Evolutionary conservation across 169 alveolate genomes (phyloP).

Genomic region (Plasmodium chabaudi): DNA sequence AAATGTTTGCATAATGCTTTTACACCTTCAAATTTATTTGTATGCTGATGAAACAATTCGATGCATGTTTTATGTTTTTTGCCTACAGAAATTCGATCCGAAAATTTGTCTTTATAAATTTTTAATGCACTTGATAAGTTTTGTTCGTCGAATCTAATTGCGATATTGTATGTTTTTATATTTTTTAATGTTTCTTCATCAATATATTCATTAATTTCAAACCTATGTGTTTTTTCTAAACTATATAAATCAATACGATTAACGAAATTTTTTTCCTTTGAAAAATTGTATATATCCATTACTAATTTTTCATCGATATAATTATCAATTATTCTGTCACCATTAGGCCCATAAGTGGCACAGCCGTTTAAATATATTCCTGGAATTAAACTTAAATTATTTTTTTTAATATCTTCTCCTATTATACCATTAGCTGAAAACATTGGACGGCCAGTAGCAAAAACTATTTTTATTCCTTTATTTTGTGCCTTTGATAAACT

Average conservation of each 20-base stretch:
- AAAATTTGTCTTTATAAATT: conserved; percentile 73
- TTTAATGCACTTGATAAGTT: conserved; percentile 70
- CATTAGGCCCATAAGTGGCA: conserved; percentile 76
- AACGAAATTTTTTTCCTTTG: too few species aligned
- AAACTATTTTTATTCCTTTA: conserved; percentile 44
- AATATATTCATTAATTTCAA: conserved; percentile 56
- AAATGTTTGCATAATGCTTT: conserved; percentile 77
- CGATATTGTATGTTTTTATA: conserved; percentile 51
- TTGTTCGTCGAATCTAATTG: conserved; percentile 71
- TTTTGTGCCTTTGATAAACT: conserved; percentile 46
- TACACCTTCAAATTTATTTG: conserved; percentile 85
- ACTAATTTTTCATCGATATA: conserved; percentile 39
- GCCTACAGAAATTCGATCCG: conserved; percentile 77
- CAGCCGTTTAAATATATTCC: conserved; percentile 81
- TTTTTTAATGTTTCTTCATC: conserved; percentile 58
- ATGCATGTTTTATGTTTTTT: conserved; percentile 79
- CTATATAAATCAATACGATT: too few species aligned
- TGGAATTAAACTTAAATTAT: conserved; percentile 62
- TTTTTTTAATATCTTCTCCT: conserved; percentile 43
- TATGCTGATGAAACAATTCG: conserved; percentile 80
- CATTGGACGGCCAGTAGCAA: conserved; percentile 45
- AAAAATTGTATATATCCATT: conserved; percentile 52
- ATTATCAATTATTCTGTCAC: conserved; percentile 41
- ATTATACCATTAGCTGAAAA: conserved; percentile 42
- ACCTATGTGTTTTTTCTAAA: conserved; percentile 53